Evolutionary conservation across 495 filamentous ascomycete genomes (phyloP), one percentile per base, ranked within the genome.

Genomic region (Xylaria longipes): DNA sequence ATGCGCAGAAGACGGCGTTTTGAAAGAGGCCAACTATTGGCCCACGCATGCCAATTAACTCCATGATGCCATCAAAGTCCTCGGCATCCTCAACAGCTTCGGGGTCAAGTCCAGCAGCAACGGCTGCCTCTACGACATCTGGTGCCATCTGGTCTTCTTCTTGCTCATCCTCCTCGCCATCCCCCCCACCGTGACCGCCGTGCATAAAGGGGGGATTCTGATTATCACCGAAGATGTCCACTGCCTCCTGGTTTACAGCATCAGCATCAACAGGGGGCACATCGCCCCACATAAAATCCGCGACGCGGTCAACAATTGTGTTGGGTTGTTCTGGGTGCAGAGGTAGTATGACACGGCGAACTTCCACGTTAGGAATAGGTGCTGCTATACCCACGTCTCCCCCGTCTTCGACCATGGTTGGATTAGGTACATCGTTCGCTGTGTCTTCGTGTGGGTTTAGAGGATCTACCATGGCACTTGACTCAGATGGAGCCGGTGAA

Each of bases 61-160:
- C 96, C 84, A 98, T 87, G 61, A 99, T 93, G 7, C 96, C 96
- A 79, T 99, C 96, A n/a, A 99, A 89, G 75, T 99, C 96, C 80
- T 99, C 96, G 12, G 91, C 93, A 73, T 97, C 94, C 65, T 98
- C 96, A 43, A 86, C 80, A 17, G 83, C 84, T 66, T 87, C 84
- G 15, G 80, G 80, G 57, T 86, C 84, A 3, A 86, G 75, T 12
- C 79, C 83, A 8, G 83, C 81, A 25, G 77, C 82, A 7, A 75
- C 80, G 6, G 80, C 84, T n/a, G 80, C 82, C 58, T 82, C 82
- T 12, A 77, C 80, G 1, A 73, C 80, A 11, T 81, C 81, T 8
- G 72, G 80, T 4, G 75, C 75, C 72, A 77, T 72, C 50, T 80
- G 78, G 1, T 71, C 74, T 22, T 79, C 80, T 20, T 74, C 66